Percentiles rank a stretch among this genome's conserved stretches.
phyloP scores from a whole-genome alignment of 2,329 filamentous ascomycete genomes.

The Cordyceps cicadae region DNA sequence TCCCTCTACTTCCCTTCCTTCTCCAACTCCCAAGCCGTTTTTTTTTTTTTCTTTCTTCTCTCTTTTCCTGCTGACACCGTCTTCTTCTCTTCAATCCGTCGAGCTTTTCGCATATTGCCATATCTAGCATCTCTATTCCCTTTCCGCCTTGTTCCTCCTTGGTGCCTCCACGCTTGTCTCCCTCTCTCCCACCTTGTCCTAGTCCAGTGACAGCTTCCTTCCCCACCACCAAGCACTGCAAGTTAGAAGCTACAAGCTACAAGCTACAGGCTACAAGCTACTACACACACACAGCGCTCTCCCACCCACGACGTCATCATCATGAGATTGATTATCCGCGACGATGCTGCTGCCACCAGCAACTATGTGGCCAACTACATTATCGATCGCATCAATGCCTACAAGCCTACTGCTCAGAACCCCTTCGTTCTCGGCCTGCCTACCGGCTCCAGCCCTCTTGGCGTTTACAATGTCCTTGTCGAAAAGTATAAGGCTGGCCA shows the following conservation, averaged over 20 bases:
- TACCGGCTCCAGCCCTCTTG: slow-evolving; percentile 72
- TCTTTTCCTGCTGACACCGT: slow-evolving; percentile 1
- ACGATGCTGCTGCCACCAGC: slow-evolving; percentile 60
- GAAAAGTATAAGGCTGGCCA: slow-evolving; percentile 59
- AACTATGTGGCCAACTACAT: slow-evolving; percentile 76
- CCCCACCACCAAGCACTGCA: background rate
- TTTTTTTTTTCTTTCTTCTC: slow-evolving; percentile 1
- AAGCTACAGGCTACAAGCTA: too few relatives aligned
- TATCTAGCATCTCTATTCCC: background rate
- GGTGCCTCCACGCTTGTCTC: background rate
- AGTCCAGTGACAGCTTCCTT: background rate
- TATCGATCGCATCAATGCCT: slow-evolving; percentile 71
- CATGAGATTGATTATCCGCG: slow-evolving; percentile 79
- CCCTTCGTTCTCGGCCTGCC: slow-evolving; percentile 79
- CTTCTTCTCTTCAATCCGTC: slow-evolving; percentile 12
- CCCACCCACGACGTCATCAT: slow-evolving; percentile 22
- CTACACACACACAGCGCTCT: background rate
- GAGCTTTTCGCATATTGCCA: background rate
- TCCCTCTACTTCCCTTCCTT: background rate
- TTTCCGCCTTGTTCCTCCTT: background rate
- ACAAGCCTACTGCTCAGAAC: slow-evolving; percentile 60
- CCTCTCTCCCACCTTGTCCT: background rate
- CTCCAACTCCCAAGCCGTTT: slow-evolving; percentile 10
- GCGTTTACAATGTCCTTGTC: slow-evolving; percentile 70
- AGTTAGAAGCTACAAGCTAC: too few relatives aligned